A percentile compares a stretch with the other conserved stretches of the same genome.
These are phyloP conservation scores for Rhododendron molle DNA, from an alignment of 148 eudicot genomes.

Conservation along the genomic window DNA sequence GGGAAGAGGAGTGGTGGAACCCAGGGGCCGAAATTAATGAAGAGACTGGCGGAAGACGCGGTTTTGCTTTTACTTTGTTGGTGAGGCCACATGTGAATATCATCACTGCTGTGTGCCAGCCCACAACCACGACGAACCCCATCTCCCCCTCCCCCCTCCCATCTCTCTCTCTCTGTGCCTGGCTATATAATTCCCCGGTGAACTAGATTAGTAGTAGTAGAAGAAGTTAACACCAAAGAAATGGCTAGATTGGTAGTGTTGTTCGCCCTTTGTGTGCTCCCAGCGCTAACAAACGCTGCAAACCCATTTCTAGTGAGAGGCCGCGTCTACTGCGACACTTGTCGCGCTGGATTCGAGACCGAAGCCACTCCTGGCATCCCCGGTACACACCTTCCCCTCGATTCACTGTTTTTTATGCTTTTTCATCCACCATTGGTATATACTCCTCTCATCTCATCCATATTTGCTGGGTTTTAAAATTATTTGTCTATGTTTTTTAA, in stretches of 20 bases:
- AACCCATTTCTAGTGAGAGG: constrained; percentile 40
- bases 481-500: too few species aligned
- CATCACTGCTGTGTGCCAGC: constrained; percentile 11
- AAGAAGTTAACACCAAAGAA: neutral
- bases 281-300: constrained; percentile 19
- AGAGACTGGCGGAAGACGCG: neutral
- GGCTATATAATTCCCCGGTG: neutral
- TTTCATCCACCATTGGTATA: neutral
- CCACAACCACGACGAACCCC: neutral
- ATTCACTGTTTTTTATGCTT: neutral
- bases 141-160: neutral
- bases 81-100: neutral
- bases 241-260: constrained; percentile 31
- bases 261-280: constrained; percentile 27
- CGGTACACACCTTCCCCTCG: constrained; percentile 28
- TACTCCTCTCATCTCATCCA: too few species aligned
- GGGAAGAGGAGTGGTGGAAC: neutral
- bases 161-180: neutral
- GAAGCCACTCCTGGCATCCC: constrained; percentile 41
- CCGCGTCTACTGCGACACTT: constrained; percentile 67
- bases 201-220: neutral
- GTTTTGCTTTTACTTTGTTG: neutral
- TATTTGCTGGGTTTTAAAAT: too few species aligned
- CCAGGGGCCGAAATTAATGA: constrained; percentile 6
- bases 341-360: constrained; percentile 75